Percentiles rank a stretch among this genome's conserved stretches.
Conservation (phyloP, 768 basidiomycete genomes). For the Neoboletus subvelutipes region DNA sequence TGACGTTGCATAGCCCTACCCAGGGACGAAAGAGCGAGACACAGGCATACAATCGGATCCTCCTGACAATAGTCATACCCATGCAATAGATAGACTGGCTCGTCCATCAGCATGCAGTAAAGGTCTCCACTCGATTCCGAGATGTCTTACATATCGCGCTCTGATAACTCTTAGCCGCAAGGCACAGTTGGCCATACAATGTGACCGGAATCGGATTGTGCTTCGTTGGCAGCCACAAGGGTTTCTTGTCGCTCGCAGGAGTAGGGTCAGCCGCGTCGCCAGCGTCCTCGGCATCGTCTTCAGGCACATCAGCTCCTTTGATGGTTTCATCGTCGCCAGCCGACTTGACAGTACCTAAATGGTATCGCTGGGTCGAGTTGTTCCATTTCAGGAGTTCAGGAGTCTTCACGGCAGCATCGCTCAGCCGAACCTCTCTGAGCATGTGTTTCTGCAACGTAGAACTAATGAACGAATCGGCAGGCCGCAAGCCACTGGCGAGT, state of each 20-base stretch:
- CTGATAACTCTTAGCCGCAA: conserved; percentile 83
- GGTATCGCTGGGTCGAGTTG: conserved; percentile 53
- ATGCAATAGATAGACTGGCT: conserved; percentile 54
- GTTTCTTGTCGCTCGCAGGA: conserved; percentile 26
- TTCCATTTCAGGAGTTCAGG: conserved; percentile 66
- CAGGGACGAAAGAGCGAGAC: conserved; percentile 78
- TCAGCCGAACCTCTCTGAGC: conserved; percentile 72
- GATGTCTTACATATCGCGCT: conserved; percentile 79
- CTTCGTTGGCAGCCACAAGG: conserved; percentile 22
- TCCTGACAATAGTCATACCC: conserved; percentile 82
- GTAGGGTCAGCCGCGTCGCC: conserved; percentile 16
- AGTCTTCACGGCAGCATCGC: conserved; percentile 63
- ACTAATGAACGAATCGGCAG: conserved; percentile 74
- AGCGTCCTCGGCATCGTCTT: conserved; percentile 35
- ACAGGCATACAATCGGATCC: conserved; percentile 85
- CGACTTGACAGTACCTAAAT: conserved; percentile 34
- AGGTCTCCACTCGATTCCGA: background rate
- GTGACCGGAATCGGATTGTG: conserved; percentile 67
- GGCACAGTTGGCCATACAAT: conserved; percentile 79
- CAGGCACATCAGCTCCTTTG: conserved; percentile 22
- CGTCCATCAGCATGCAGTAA: background rate
- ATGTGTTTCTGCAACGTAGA: conserved; percentile 82
- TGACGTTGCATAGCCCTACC: conserved; percentile 93
- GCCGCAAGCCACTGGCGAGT: conserved; percentile 65
- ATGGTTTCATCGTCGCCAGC: conserved; percentile 17